A percentile compares a stretch with the other conserved stretches of the same genome.
Conservation (phyloP, 495 filamentous ascomycete genomes). For the Hypoxylon cercidicola region DNA sequence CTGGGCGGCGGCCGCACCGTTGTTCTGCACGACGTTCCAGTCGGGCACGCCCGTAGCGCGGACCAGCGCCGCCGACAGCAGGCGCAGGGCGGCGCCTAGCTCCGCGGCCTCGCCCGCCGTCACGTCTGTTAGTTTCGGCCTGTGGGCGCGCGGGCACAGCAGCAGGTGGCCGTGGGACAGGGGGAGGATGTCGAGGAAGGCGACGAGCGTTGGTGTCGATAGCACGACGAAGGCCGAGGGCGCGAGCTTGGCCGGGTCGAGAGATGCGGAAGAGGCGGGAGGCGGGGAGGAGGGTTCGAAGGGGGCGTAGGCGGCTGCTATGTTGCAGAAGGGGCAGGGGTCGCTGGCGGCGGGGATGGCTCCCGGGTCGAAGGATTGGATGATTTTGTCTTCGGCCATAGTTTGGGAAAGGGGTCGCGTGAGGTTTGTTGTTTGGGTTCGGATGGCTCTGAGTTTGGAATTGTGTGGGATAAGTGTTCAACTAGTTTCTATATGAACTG, state of each 20-base stretch:
- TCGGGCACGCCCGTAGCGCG: slow-evolving; percentile 71
- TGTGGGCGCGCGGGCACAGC: slow-evolving; percentile 75
- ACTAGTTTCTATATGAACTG: neutral
- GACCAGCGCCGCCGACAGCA: slow-evolving; percentile 76
- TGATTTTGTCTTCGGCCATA: slow-evolving; percentile 16
- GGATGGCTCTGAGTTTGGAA: neutral
- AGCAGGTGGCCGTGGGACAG: slow-evolving; percentile 82
- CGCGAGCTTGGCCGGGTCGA: slow-evolving; percentile 49
- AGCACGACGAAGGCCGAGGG: slow-evolving; percentile 74
- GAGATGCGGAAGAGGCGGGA: slow-evolving; percentile 40
- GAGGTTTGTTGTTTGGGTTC: slow-evolving; percentile 1
- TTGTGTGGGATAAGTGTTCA: neutral
- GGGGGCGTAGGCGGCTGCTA: slow-evolving; percentile 59
- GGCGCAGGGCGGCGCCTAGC: slow-evolving; percentile 76
- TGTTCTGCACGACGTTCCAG: slow-evolving; percentile 97
- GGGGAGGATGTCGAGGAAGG: slow-evolving; percentile 92
- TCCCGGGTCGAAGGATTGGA: slow-evolving; percentile 41
- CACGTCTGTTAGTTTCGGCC: slow-evolving; percentile 75
- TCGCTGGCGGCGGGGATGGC: slow-evolving; percentile 28
- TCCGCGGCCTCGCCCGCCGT: slow-evolving; percentile 64
- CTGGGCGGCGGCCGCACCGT: slow-evolving; percentile 87
- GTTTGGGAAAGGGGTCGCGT: slow-evolving; percentile 2
- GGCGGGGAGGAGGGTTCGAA: slow-evolving; percentile 54
- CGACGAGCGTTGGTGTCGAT: slow-evolving; percentile 75
- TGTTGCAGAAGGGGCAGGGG: slow-evolving; percentile 74